Evolutionary conservation across 805 yeast species (phyloP).

Genomic region (Candida adriatica): DNA sequence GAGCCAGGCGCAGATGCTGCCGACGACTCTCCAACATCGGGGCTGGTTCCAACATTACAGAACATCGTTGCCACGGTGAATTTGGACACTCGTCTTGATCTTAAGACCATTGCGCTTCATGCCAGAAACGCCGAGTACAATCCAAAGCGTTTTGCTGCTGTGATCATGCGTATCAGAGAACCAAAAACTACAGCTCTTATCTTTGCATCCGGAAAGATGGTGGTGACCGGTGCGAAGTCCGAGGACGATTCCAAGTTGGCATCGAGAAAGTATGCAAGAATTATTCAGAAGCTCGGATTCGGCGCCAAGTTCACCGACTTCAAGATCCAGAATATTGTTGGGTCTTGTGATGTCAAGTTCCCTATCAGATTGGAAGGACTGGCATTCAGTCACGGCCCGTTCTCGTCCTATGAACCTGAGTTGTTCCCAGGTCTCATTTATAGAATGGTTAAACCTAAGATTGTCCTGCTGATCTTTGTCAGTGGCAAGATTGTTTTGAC

Average conservation of each 20-base stretch:
- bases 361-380: constrained; percentile 96
- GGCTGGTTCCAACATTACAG: constrained; percentile 89
- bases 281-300: constrained; percentile 95
- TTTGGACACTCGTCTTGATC: constrained; percentile 89
- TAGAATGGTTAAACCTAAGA: constrained; percentile 99
- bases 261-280: constrained; percentile 95
- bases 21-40: constrained; percentile 78
- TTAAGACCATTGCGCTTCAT: constrained; percentile 94
- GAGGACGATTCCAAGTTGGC: constrained; percentile 99
- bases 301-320: constrained; percentile 97
- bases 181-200: constrained; percentile 97
- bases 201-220: constrained; percentile 99
- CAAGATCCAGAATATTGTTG: constrained; percentile 96
- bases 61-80: constrained; percentile 98
- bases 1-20: constrained; percentile 15
- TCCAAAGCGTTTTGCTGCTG: constrained; percentile 98
- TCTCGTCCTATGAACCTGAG: constrained; percentile 98
- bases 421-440: constrained; percentile 96
- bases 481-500: constrained; percentile 96
- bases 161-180: constrained; percentile 97
- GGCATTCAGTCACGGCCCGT: constrained; percentile 97
- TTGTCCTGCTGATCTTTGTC: constrained; percentile 90
- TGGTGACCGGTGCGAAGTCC: constrained; percentile 97
- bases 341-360: constrained; percentile 97
- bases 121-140: constrained; percentile 99